These are phyloP conservation scores for Kodamaea sagamina DNA, from an alignment of 805 yeast species.

Conservation along the genomic window DNA sequence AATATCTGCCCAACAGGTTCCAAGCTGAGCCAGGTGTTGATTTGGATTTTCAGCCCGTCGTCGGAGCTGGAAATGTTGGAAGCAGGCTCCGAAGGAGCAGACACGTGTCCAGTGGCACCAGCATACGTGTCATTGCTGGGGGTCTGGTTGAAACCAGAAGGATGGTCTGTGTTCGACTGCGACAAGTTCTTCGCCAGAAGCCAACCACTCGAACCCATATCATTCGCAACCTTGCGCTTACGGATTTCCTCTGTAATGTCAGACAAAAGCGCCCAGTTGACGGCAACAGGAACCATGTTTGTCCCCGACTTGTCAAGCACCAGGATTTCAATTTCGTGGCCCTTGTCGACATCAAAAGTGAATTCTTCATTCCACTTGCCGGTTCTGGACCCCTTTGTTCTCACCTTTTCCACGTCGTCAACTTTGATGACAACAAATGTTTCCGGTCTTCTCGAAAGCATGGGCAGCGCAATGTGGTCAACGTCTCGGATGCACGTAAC, in stretches of 20 bases:
- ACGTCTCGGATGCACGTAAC: constrained; percentile 81
- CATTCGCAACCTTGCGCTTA: constrained; percentile 79
- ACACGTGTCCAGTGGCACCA: no score
- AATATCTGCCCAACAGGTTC: constrained; percentile 94
- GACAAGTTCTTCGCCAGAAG: constrained; percentile 69
- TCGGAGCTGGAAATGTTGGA: not conserved
- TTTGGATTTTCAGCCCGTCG: constrained; percentile 35
- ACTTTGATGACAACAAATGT: constrained; percentile 74
- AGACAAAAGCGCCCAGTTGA: constrained; percentile 85
- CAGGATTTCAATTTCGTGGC: constrained; percentile 86
- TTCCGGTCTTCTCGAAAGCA: constrained; percentile 78
- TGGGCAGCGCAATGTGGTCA: constrained; percentile 86
- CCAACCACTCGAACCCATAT: constrained; percentile 79
- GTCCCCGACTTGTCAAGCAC: constrained; percentile 79
- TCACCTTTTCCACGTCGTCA: constrained; percentile 83
- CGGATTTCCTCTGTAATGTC: constrained; percentile 95
- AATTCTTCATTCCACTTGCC: constrained; percentile 87
- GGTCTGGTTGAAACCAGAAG: constrained; percentile 2
- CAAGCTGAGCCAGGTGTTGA: constrained; percentile 83
- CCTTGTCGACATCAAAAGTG: constrained; percentile 78
- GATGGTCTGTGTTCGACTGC: constrained; percentile 9
- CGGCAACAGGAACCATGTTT: constrained; percentile 79
- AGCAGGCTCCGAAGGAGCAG: not conserved
- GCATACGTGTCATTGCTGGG: not conserved
- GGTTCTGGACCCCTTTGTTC: constrained; percentile 70